These are phyloP conservation scores for Castanea mollissima DNA, from an alignment of 306 rosid genomes.

Conservation along the genomic window DNA sequence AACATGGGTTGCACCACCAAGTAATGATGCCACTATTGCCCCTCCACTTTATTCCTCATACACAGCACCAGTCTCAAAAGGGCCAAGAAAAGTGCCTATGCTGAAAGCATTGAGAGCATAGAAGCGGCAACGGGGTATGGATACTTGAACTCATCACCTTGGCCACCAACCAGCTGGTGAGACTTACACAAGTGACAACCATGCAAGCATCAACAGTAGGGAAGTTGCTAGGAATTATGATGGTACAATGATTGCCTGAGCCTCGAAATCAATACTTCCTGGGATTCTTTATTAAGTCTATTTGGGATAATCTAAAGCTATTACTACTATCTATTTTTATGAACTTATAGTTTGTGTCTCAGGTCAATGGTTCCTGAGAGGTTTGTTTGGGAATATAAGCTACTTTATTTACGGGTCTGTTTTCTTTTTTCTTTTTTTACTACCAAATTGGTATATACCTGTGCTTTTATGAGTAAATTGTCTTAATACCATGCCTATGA, in stretches of 20 bases:
- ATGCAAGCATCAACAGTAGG: conserved; percentile 3
- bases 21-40: conserved; percentile 32
- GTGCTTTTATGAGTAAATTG: too few relatives aligned
- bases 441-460: not conserved
- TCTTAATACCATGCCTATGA: too few relatives aligned
- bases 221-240: conserved; percentile 8
- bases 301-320: too few relatives aligned
- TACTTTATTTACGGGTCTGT: not conserved
- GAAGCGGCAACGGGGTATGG: conserved; percentile 24
- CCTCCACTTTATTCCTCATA: not conserved
- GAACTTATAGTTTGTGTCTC: not conserved
- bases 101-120: conserved; percentile 15
- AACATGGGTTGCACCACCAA: not conserved
- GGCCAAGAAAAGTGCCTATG: not conserved
- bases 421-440: not conserved
- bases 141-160: not conserved
- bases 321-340: too few relatives aligned
- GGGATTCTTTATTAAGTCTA: too few relatives aligned
- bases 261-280: too few relatives aligned
- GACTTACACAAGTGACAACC: not conserved
- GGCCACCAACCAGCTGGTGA: not conserved
- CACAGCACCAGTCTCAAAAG: not conserved
- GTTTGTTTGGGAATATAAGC: not conserved
- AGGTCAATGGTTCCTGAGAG: not conserved
- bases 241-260: not conserved